A percentile compares a stretch with the other conserved stretches of the same genome.
Conservation (phyloP, 768 basidiomycete species). For the Panellus pusillus region DNA sequence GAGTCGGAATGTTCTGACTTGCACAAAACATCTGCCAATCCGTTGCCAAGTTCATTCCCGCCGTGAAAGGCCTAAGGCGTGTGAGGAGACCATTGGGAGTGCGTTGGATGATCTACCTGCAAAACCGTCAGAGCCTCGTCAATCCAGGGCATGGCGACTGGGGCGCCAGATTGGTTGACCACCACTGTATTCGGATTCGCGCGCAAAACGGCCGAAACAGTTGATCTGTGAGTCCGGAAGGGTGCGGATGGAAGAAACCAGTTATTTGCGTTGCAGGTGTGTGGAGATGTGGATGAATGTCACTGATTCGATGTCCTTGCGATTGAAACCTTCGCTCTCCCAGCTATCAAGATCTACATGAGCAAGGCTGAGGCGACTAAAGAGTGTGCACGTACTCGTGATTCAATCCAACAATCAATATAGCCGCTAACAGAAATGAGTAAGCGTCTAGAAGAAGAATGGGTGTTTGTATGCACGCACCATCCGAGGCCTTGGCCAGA, state of each 20-base stretch:
- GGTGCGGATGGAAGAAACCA: slow-evolving; percentile 21
- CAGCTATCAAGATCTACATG: slow-evolving; percentile 28
- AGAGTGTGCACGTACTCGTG: slow-evolving; percentile 39
- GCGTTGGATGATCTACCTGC: slow-evolving; percentile 32
- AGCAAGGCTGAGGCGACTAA: background rate
- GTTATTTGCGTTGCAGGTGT: too few species aligned
- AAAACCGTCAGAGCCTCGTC: slow-evolving; percentile 33
- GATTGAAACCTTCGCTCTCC: slow-evolving; percentile 65
- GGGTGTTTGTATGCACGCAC: slow-evolving; percentile 23
- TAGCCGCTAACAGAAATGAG: slow-evolving; percentile 31
- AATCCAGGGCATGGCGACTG: slow-evolving; percentile 59
- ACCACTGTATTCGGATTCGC: slow-evolving; percentile 59
- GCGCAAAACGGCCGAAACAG: slow-evolving; percentile 46
- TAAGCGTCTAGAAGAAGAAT: background rate
- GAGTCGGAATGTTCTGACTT: too few species aligned
- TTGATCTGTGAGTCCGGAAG: slow-evolving; percentile 50
- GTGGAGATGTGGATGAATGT: background rate
- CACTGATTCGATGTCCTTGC: slow-evolving; percentile 43
- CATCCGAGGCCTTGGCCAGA: slow-evolving; percentile 42
- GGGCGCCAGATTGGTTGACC: slow-evolving; percentile 58
- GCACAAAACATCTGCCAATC: slow-evolving; percentile 60
- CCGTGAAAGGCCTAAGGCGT: slow-evolving; percentile 48
- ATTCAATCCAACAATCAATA: slow-evolving; percentile 56
- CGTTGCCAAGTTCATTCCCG: slow-evolving; percentile 57
- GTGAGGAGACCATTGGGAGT: background rate